Conservation (phyloP, 331 rosid genomes). For the Arachis monticola region DNA sequence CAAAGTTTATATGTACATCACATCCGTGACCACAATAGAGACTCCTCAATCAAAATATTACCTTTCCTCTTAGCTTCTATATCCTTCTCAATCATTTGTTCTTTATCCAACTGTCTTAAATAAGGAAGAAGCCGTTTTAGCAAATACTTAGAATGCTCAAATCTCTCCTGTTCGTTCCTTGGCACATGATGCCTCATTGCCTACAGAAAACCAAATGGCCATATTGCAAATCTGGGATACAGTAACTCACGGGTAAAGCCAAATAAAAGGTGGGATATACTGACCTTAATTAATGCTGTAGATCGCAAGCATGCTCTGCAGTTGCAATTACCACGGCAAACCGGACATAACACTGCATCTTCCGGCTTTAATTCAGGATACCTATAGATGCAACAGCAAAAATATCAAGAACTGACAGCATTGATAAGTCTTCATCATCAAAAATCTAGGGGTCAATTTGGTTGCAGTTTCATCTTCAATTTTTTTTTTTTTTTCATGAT, state of each 20-base stretch:
- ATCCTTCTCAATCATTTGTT: conserved; percentile 58
- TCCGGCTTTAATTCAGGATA: conserved; percentile 63
- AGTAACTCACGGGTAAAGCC: background rate
- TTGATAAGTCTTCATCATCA: background rate
- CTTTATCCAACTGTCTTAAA: conserved; percentile 54
- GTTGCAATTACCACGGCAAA: conserved; percentile 79
- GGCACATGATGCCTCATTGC: background rate
- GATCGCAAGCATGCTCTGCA: conserved; percentile 84
- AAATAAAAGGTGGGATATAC: conserved; percentile 16
- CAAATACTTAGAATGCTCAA: conserved; percentile 47
- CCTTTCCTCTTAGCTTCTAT: conserved; percentile 64
- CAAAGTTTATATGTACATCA: background rate
- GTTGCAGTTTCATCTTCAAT: too few species aligned
- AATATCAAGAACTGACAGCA: background rate
- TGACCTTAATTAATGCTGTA: conserved; percentile 44
- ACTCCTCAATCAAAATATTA: conserved; percentile 30
- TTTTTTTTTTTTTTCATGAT: too few species aligned
- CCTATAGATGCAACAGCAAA: conserved; percentile 50
- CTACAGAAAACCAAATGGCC: conserved; percentile 42
- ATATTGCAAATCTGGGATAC: background rate
- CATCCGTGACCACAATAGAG: background rate
- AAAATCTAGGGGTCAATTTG: background rate
- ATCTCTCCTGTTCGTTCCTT: background rate
- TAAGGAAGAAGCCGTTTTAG: conserved; percentile 57
- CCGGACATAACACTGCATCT: conserved; percentile 64